These are phyloP conservation scores for Nitzschia sp. DNA, from an alignment of 108 stramenopile species.

Conservation along the genomic window DNA sequence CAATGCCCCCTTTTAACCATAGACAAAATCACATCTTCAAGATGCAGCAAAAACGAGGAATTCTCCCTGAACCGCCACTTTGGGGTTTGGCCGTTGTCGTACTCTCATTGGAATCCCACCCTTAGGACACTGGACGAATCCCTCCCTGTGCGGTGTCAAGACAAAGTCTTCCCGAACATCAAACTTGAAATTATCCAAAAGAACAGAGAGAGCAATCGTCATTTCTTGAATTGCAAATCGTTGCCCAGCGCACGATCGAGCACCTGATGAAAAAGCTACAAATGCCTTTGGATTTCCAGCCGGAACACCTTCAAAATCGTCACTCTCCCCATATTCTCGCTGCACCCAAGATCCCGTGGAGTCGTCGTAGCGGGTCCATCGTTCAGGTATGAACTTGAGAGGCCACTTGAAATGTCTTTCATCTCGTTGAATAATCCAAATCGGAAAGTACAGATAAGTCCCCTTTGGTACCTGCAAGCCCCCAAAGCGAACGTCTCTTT, in stretches of 20 bases:
- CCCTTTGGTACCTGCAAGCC: slow-evolving; percentile 30
- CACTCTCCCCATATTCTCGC: neutral
- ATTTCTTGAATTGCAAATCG: slow-evolving; percentile 44
- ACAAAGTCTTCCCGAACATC: slow-evolving; percentile 8
- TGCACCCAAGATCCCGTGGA: neutral
- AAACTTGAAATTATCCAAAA: slow-evolving; percentile 21
- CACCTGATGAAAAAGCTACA: slow-evolving; percentile 57
- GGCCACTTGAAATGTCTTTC: slow-evolving; percentile 41
- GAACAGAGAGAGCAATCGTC: slow-evolving; percentile 15
- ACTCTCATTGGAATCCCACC: slow-evolving; percentile 29
- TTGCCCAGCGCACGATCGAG: slow-evolving; percentile 51
- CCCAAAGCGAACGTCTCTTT: slow-evolving; percentile 26
- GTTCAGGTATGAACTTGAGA: slow-evolving; percentile 51
- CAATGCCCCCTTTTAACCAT: no score
- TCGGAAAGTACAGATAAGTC: slow-evolving; percentile 37
- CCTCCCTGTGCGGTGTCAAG: slow-evolving; percentile 14
- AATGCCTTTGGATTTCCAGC: slow-evolving; percentile 37
- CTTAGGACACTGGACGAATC: slow-evolving; percentile 23
- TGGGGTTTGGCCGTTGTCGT: neutral
- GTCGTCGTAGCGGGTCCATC: slow-evolving; percentile 38
- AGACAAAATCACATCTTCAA: no score
- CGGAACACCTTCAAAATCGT: slow-evolving; percentile 11
- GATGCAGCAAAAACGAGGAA: neutral
- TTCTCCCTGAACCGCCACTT: neutral
- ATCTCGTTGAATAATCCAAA: slow-evolving; percentile 43